Base-by-base conservation (phyloP, 257 asterid genomes). In the Plantago ovata region DNA sequence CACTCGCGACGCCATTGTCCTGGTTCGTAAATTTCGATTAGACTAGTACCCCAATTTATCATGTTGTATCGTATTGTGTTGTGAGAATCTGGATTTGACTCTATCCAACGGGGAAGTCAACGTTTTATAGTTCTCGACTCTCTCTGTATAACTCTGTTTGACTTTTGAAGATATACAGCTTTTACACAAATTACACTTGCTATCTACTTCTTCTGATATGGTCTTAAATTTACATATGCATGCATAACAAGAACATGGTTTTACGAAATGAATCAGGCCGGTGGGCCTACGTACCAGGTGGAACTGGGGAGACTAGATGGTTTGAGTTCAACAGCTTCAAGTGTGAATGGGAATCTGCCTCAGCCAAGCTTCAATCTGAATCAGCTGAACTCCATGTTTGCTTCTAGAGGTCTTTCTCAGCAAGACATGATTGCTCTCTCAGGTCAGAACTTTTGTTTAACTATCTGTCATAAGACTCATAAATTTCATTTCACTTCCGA, bases 221-320 rank as follows among this genome's bases (percentile, higher is more conserved):
- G 49, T 18, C 6, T 19, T 23, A n/a, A n/a, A 49, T 49, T 20
- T 23, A 49, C 33, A 49, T 21, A 48, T 9, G 2, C 22, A 18
- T 11, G 2, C 22, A 49, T 19, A 8, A 49, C 21, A 8, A 20
- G 11, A 19, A 49, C 1, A 47, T 14, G 16, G 53, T 28, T 10
- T 7, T 4, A 16, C 5, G 3, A 20, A 20, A 32, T 55, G n/a
- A 7, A 49, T 36, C 68, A 89, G 93, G 57, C 89, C 0, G 96
- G 98, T 12, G 96, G 96, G 69, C 98, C 98, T 0, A 47, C 78
- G 1, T 91, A 91, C 62, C 19, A 71, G 0, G 96, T 87, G 47
- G 96, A 91, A 66, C 58, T 91, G 72, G 98, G 98, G 18, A 77
- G 98, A 43, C 71, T 85, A 2, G 98, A 91, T 60, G 96, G 98